Base-by-base conservation (phyloP, 768 basidiomycete genomes). In the Suillus discolor region DNA sequence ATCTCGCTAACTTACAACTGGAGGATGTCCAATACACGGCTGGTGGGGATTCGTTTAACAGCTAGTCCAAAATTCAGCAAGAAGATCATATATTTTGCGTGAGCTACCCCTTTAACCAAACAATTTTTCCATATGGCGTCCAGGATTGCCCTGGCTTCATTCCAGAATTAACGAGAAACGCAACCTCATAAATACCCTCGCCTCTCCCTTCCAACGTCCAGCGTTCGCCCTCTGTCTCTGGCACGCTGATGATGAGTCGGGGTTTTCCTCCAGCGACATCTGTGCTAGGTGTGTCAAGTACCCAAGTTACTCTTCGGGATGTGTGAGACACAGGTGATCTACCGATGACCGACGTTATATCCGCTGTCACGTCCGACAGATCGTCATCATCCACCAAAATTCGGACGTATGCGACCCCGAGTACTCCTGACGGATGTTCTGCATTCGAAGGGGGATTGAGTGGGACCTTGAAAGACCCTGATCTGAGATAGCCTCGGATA, bases 121-220 rank as follows among this genome's bases (percentile, higher is more conserved):
- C 79, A 39, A 87, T 77, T 69, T 77, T 84, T 13, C 85, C 85
- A 65, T 83, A 87, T 16, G 85, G 85, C 1, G 84, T 87, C 6
- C 61, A 71, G 2, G 73, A 71, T 54, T 68, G 72, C 18, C 77
- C 81, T n/a, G 69, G 72, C 16, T 73, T 74, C 9, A 72, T 72
- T 6, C 69, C 70, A 3, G 65, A 72, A 6, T 70, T 69, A 1
- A 87, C 81, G 57, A 66, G 77, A 65, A 90, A 82, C 1, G 78
- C 87, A 3, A 90, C 78, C 68, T 90, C 88, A 63, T 81, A 84
- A 1, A 89, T 81, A 4, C 83, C 82, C 9, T 76, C 63, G 0
- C 77, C 77, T 9, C 67, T 68, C 20, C 64, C 59, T 36, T 59
- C 61, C 61, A 81, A 61, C 70, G 82, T 77, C 13, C 49, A 60